Evolutionary conservation across 345 rosid genomes (phyloP).

Genomic region (Hypericum androsaemum): DNA sequence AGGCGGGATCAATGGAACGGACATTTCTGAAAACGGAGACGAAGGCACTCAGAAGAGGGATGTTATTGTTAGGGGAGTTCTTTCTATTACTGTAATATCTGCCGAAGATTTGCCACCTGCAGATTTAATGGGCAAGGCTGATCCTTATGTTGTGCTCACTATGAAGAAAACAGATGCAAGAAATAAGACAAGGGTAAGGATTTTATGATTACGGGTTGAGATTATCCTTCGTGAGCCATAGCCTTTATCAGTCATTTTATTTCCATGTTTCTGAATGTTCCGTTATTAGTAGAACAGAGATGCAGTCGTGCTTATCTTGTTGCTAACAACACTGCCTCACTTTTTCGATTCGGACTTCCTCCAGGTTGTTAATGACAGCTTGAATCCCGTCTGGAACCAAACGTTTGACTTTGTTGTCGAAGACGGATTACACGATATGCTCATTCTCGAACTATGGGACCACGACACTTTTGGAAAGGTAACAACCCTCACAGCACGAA

Average conservation of each 20-base stretch:
- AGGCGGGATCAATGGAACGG: conserved; percentile 43
- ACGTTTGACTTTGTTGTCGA: conserved; percentile 92
- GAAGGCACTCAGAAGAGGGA: conserved; percentile 47
- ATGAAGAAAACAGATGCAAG: conserved; percentile 77
- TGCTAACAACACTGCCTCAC: not conserved
- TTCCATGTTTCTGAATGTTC: not conserved
- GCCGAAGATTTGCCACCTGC: conserved; percentile 76
- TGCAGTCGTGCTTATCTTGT: too few relatives aligned
- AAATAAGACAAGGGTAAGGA: conserved; percentile 61
- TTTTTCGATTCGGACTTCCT: conserved; percentile 3
- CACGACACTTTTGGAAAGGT: conserved; percentile 90
- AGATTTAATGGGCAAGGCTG: conserved; percentile 96
- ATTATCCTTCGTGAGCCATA: not conserved
- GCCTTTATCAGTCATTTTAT: not conserved
- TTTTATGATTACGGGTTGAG: conserved; percentile 5
- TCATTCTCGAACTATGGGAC: conserved; percentile 66
- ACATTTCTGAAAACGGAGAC: conserved; percentile 40
- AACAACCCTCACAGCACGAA: not conserved
- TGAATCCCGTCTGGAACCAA: conserved; percentile 94
- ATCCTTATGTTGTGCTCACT: conserved; percentile 73
- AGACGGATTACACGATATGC: conserved; percentile 79
- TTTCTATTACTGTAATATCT: conserved; percentile 77
- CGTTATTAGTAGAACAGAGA: too few relatives aligned
- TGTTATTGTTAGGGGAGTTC: conserved; percentile 87
- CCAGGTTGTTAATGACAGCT: conserved; percentile 62